Evolutionary conservation across 306 rosid species (phyloP).

Genomic region (Fagus sylvatica): DNA sequence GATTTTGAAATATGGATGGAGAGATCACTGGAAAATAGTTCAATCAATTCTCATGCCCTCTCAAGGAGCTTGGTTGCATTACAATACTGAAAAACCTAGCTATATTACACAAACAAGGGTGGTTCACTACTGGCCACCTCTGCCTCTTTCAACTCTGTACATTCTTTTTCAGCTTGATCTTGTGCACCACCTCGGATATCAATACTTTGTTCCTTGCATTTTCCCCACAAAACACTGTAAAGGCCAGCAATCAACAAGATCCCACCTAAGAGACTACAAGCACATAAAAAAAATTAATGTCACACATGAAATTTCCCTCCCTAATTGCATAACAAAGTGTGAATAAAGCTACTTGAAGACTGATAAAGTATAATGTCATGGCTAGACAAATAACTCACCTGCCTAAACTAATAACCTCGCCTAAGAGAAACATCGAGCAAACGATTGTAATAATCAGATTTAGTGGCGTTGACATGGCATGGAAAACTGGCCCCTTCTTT

Average conservation of each 20-base stretch:
- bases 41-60: too few relatives aligned
- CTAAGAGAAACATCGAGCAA: constrained; percentile 46
- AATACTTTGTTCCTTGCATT: constrained; percentile 28
- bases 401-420: constrained; percentile 40
- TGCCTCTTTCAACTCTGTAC: constrained; percentile 25
- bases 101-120: neutral
- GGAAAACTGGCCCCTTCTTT: constrained; percentile 49
- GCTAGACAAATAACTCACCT: constrained; percentile 25
- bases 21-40: too few relatives aligned
- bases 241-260: constrained; percentile 42
- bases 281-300: neutral
- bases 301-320: too few relatives aligned
- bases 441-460: constrained; percentile 38
- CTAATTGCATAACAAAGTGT: neutral
- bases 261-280: constrained; percentile 44
- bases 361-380: too few relatives aligned
- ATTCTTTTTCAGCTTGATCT: constrained; percentile 20
- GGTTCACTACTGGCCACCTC: constrained; percentile 9
- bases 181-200: constrained; percentile 21
- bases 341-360: too few relatives aligned
- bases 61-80: neutral
- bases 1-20: too few relatives aligned
- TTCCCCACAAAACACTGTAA: constrained; percentile 49
- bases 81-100: neutral
- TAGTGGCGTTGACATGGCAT: constrained; percentile 50